Evolutionary conservation across 768 basidiomycete species (phyloP).

Genomic region (Trametes cinnabarina): DNA sequence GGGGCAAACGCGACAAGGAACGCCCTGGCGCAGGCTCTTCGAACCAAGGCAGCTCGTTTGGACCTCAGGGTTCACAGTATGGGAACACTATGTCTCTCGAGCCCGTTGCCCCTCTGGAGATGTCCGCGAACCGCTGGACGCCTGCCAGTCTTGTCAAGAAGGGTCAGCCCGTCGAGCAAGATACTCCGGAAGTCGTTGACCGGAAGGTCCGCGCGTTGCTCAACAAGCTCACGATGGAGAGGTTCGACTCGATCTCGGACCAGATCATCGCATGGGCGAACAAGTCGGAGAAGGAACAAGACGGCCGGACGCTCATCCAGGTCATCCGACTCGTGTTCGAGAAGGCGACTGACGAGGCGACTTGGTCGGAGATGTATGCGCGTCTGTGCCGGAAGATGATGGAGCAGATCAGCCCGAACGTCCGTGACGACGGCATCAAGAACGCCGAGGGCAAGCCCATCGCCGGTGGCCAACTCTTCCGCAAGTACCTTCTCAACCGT

Average conservation of each 20-base stretch:
- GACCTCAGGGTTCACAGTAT: conserved; percentile 24
- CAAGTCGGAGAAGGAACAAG: conserved; percentile 87
- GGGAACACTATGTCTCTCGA: conserved; percentile 42
- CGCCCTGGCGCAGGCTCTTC: conserved; percentile 37
- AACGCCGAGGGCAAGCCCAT: conserved; percentile 84
- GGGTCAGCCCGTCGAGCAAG: conserved; percentile 39
- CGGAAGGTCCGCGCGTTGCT: conserved; percentile 89
- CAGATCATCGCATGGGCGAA: conserved; percentile 97
- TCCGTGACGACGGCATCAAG: conserved; percentile 86
- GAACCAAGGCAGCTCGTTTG: conserved; percentile 17
- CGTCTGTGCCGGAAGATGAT: conserved; percentile 93
- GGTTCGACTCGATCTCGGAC: conserved; percentile 92
- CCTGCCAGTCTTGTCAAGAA: conserved; percentile 43
- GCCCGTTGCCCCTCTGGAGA: conserved; percentile 73
- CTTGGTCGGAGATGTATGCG: conserved; percentile 98
- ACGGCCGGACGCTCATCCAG: conserved; percentile 91
- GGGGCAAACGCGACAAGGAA: conserved; percentile 69
- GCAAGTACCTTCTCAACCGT: conserved; percentile 93
- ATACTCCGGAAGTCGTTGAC: conserved; percentile 84
- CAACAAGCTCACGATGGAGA: conserved; percentile 96
- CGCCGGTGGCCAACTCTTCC: conserved; percentile 90
- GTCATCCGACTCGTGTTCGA: conserved; percentile 97
- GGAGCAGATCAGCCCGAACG: conserved; percentile 85
- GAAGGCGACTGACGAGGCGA: conserved; percentile 94
- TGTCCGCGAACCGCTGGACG: conserved; percentile 84